phyloP scores from a whole-genome alignment of 2,329 filamentous ascomycete genomes.

The Lojkania enalia region DNA sequence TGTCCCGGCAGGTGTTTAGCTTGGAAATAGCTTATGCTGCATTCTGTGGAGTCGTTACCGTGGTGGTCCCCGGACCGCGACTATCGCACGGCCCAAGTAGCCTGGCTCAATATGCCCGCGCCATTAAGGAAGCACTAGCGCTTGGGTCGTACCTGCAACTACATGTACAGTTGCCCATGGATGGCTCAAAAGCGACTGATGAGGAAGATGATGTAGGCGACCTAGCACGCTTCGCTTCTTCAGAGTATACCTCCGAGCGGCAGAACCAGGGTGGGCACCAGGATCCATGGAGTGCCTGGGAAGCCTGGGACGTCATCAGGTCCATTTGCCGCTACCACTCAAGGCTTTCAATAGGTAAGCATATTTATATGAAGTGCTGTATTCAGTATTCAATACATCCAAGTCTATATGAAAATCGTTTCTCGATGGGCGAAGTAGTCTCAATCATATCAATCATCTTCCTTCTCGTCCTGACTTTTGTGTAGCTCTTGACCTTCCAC shows the following conservation, averaged over 20 bases:
- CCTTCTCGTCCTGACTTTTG: not conserved
- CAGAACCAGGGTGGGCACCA: slow-evolving; percentile 42
- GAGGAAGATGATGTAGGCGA: slow-evolving; percentile 56
- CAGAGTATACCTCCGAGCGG: slow-evolving; percentile 38
- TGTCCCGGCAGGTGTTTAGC: slow-evolving; percentile 87
- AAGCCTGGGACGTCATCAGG: slow-evolving; percentile 88
- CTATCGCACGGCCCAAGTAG: slow-evolving; percentile 61
- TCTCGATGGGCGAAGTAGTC: too few species aligned
- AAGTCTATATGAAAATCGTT: not conserved
- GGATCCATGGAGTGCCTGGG: slow-evolving; percentile 82
- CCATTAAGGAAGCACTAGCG: slow-evolving; percentile 76
- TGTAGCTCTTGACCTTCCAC: slow-evolving; percentile 61
- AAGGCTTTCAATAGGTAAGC: slow-evolving; percentile 81
- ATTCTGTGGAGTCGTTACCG: slow-evolving; percentile 85
- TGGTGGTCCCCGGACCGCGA: slow-evolving; percentile 79
- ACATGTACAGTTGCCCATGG: slow-evolving; percentile 82
- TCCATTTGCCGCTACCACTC: slow-evolving; percentile 82
- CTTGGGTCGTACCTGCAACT: slow-evolving; percentile 78
- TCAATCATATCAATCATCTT: too few species aligned
- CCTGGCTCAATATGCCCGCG: slow-evolving; percentile 76
- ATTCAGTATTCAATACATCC: not conserved
- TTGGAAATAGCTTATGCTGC: slow-evolving; percentile 92
- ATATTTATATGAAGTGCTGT: too few species aligned
- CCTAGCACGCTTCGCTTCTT: slow-evolving; percentile 52
- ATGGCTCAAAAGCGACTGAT: slow-evolving; percentile 67